phyloP scores from a whole-genome alignment of 192 early-diverging fungal genomes.

The Rhizophagus clarus region DNA sequence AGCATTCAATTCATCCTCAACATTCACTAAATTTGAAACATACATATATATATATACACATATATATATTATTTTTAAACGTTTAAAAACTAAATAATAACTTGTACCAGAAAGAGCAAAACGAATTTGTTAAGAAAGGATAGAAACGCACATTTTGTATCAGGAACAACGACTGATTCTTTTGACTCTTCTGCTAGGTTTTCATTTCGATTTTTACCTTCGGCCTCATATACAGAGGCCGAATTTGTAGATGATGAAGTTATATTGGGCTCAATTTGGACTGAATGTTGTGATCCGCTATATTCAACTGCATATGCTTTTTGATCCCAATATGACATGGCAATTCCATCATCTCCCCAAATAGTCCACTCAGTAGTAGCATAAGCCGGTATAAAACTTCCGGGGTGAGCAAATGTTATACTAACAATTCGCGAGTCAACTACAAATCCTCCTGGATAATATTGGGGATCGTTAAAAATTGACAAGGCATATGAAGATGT shows the following conservation, averaged over 20 bases:
- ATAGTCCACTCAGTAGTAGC: conserved; percentile 61
- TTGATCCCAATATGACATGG: conserved; percentile 67
- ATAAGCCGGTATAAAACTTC: conserved; percentile 65
- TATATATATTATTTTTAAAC: too few relatives aligned
- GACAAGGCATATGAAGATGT: conserved; percentile 7
- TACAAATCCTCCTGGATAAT: conserved; percentile 35
- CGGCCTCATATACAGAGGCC: background rate
- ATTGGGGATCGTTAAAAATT: background rate
- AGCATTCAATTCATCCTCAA: conserved; percentile 65
- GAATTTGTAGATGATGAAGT: conserved; percentile 1
- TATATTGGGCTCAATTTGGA: conserved; percentile 4
- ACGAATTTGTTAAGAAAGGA: background rate
- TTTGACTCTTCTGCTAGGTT: conserved; percentile 10
- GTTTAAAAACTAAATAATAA: too few relatives aligned
- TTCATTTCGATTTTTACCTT: conserved; percentile 28
- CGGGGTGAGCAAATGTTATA: conserved; percentile 56
- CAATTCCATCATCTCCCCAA: conserved; percentile 38
- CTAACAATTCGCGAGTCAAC: conserved; percentile 49
- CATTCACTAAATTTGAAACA: conserved; percentile 1
- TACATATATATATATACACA: too few relatives aligned
- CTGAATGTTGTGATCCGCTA: conserved; percentile 24
- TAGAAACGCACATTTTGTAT: background rate
- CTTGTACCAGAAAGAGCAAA: background rate
- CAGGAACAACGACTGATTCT: background rate
- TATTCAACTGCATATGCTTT: conserved; percentile 58